A percentile compares a stretch with the other conserved stretches of the same genome.
Conservation (phyloP, 441 rosid genomes). For the Isatis lusitanica region DNA sequence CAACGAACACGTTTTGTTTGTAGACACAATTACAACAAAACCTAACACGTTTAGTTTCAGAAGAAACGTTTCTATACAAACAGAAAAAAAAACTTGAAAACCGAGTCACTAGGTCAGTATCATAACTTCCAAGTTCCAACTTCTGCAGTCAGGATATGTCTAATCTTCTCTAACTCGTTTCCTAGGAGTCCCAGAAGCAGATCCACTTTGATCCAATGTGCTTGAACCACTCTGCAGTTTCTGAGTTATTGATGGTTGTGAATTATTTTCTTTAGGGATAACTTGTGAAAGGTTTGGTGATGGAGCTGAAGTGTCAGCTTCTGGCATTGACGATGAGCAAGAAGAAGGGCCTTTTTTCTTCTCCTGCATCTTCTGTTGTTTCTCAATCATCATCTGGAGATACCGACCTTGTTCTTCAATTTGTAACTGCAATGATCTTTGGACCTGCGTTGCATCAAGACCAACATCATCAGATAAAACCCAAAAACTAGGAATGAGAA, state of each 20-base stretch:
- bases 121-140: conserved; percentile 12
- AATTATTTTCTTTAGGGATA: neutral
- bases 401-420: conserved; percentile 53
- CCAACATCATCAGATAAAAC: neutral
- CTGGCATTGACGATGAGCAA: conserved; percentile 11
- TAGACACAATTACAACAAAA: conserved; percentile 2
- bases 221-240: neutral
- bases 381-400: conserved; percentile 51
- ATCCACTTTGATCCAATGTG: conserved; percentile 10
- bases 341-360: conserved; percentile 25
- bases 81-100: neutral
- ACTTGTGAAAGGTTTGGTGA: neutral
- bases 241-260: neutral
- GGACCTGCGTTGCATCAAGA: conserved; percentile 36
- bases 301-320: conserved; percentile 18
- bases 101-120: conserved; percentile 14
- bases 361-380: conserved; percentile 45
- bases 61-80: neutral
- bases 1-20: neutral
- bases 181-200: conserved; percentile 2
- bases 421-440: conserved; percentile 47
- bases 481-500: neutral
- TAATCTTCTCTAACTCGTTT: conserved; percentile 34
- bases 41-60: neutral
- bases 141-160: neutral